Conservation (phyloP, 345 rosid species). For the Ceriops zippeliana region DNA sequence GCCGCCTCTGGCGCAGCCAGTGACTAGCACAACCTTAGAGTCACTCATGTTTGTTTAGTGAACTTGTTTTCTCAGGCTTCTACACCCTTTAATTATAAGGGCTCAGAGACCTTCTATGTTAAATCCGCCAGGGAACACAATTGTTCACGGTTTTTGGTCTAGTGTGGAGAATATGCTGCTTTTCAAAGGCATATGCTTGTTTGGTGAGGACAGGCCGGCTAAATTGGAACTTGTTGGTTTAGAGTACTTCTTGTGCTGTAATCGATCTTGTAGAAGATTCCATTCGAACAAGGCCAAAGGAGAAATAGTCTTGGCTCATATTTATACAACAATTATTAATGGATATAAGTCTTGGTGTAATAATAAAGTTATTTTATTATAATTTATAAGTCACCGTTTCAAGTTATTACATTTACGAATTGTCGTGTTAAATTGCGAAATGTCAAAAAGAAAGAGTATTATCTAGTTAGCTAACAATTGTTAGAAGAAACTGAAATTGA, state of each 20-base stretch:
- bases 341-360: too few relatives aligned
- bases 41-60: slow-evolving; percentile 25
- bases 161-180: slow-evolving; percentile 16
- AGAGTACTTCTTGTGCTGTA: not conserved
- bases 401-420: too few relatives aligned
- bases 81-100: slow-evolving; percentile 2
- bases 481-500: too few relatives aligned
- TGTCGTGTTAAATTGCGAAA: too few relatives aligned
- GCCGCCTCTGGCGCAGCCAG: slow-evolving; percentile 67
- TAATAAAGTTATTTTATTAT: too few relatives aligned
- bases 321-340: too few relatives aligned
- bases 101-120: not conserved
- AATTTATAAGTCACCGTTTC: too few relatives aligned
- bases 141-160: slow-evolving; percentile 8
- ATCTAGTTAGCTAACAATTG: too few relatives aligned
- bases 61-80: not conserved
- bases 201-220: slow-evolving; percentile 20
- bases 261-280: not conserved
- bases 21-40: slow-evolving; percentile 50
- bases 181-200: slow-evolving; percentile 26
- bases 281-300: too few relatives aligned
- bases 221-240: not conserved
- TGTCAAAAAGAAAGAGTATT: too few relatives aligned
- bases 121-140: slow-evolving; percentile 8
- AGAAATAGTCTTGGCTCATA: too few relatives aligned